Conservation (phyloP, 2,329 filamentous ascomycete species). For the Trichoderma breve region DNA sequence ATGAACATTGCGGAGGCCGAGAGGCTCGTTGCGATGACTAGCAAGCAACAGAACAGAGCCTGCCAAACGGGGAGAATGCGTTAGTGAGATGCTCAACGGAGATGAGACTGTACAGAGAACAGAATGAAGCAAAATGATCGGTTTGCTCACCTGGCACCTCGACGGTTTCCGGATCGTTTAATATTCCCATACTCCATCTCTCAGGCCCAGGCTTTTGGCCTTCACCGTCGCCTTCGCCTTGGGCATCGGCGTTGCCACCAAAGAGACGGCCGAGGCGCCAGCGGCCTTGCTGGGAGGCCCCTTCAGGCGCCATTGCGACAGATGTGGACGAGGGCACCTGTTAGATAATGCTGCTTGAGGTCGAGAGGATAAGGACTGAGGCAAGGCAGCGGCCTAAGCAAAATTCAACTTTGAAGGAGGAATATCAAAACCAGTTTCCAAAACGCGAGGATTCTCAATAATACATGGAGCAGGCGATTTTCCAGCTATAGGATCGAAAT, state of each 20-base stretch:
- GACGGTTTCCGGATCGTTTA: constrained; percentile 77
- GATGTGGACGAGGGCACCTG: neutral
- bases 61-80: constrained; percentile 26
- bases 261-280: constrained; percentile 9
- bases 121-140: neutral
- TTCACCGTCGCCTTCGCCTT: neutral
- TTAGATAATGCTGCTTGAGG: neutral
- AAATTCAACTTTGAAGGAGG: neutral
- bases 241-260: neutral
- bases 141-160: constrained; percentile 73
- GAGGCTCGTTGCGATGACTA: constrained; percentile 54
- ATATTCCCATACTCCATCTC: constrained; percentile 70
- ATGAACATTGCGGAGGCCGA: constrained; percentile 57
- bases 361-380: neutral
- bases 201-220: constrained; percentile 25
- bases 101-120: neutral
- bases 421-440: neutral
- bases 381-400: neutral
- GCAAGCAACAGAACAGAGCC: constrained; percentile 59
- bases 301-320: constrained; percentile 1
- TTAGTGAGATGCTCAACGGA: neutral
- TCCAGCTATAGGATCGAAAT: neutral
- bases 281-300: neutral
- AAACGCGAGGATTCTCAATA: neutral
- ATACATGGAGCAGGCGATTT: neutral